Evolutionary conservation across 106 monocot species (phyloP).

Genomic region (Triglochin maritima): DNA sequence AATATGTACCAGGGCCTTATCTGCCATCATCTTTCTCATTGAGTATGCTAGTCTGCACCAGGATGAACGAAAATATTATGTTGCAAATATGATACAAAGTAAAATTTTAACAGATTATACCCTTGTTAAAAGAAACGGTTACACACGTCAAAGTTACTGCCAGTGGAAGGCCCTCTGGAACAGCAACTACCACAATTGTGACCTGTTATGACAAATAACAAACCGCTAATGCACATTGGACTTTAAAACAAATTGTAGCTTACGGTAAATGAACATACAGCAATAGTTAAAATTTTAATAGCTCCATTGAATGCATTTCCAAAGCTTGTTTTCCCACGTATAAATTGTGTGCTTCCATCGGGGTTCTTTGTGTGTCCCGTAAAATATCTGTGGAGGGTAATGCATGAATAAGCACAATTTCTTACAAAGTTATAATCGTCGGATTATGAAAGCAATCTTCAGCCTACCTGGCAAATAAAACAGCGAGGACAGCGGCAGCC

Average conservation of each 20-base stretch:
- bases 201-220: too few species aligned
- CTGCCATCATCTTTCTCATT: slow-evolving; percentile 94
- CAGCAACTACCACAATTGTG: slow-evolving; percentile 29
- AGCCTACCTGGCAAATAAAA: slow-evolving; percentile 28
- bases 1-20: slow-evolving; percentile 65
- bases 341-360: slow-evolving; percentile 19
- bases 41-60: slow-evolving; percentile 76
- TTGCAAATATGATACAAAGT: neutral
- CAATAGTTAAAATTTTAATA: slow-evolving; percentile 23
- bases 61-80: neutral
- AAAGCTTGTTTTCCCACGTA: slow-evolving; percentile 17
- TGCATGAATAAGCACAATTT: too few species aligned
- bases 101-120: too few species aligned
- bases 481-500: slow-evolving; percentile 61
- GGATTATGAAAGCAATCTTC: slow-evolving; percentile 39
- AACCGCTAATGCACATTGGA: too few species aligned
- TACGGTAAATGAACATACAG: slow-evolving; percentile 34
- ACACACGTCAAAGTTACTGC: slow-evolving; percentile 81
- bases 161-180: slow-evolving; percentile 22
- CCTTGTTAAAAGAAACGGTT: slow-evolving; percentile 5
- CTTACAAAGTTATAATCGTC: too few species aligned
- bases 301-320: slow-evolving; percentile 21
- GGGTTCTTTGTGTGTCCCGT: slow-evolving; percentile 23
- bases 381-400: slow-evolving; percentile 15
- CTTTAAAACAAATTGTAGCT: neutral